phyloP scores from a whole-genome alignment of 176 grass and related monocot genomes.

The Eragrostis nindensis region DNA sequence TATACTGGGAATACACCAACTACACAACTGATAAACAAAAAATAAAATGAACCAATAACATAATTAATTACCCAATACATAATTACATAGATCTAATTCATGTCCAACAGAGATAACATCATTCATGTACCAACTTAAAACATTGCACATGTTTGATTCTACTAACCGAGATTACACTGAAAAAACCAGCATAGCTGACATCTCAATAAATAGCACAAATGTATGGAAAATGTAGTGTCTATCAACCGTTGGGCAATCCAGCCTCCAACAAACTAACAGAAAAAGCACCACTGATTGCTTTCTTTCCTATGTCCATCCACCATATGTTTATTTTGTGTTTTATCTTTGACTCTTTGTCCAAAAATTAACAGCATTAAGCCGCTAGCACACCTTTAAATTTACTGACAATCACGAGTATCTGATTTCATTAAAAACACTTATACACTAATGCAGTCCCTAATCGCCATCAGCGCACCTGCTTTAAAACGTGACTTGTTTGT shows the following conservation, averaged over 20 bases:
- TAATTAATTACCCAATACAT: neutral
- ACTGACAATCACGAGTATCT: neutral
- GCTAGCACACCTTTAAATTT: neutral
- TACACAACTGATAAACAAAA: neutral
- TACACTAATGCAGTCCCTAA: constrained; percentile 10
- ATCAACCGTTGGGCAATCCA: constrained; percentile 10
- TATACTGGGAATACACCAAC: neutral
- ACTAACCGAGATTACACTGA: constrained; percentile 19
- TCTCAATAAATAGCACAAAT: constrained; percentile 25
- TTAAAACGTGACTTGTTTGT: neutral
- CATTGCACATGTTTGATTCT: neutral
- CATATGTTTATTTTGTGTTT: neutral
- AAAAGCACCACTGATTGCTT: neutral
- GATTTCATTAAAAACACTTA: neutral
- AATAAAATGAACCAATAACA: neutral
- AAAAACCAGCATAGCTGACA: constrained; percentile 4
- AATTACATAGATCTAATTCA: neutral
- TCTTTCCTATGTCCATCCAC: neutral
- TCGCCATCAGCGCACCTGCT: neutral
- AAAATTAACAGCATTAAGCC: neutral
- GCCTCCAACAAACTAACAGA: constrained; percentile 7
- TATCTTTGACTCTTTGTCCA: neutral
- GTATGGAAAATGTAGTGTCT: constrained; percentile 13
- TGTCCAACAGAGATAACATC: neutral
- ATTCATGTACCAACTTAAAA: neutral